Evolutionary conservation across 345 rosid genomes (phyloP), one percentile per base, ranked within the genome.

Genomic region (Stellera chamaejasme): DNA sequence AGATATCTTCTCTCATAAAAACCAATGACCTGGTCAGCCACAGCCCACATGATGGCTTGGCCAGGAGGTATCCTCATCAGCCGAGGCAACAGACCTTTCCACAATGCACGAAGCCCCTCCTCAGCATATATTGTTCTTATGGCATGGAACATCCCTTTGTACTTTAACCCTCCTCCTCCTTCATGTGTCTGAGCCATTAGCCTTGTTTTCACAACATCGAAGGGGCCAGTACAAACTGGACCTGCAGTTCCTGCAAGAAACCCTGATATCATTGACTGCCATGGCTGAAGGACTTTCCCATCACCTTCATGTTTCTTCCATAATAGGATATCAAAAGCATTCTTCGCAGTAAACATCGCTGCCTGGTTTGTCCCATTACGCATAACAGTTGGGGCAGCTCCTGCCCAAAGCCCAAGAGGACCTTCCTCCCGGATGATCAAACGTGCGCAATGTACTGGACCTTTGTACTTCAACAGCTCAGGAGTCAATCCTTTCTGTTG

Each of bases 61-160:
- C 99, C 96, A 2, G 99, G 99, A 0, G 97, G 99, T 49, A 93
- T 93, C 75, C 99, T 78, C 97, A 93, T 93, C 47, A 93, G 83
- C 56, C 99, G 81, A 27, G 99, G 99, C 62, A 93, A 67, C 36
- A 93, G 71, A 60, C 99, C 97, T 70, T 83, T 89, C 97, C 99
- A 89, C 75, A 93, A 66, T 26, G 94, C 88, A 10, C 32, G 67
- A 54, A 87, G 49, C 44, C 99, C 97, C 76, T 93, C 97, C 77
- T 89, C 88, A 1, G 82, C 75, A 64, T 86, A 77, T 47, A 93
- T 89, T 19, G 86, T 86, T 58, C 82, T 73, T 61, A 93, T 84
- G 4, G 96, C 99, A 54, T 93, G 92, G 66, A 89, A 66, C 99
- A 93, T 88, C 28, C 99, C 96, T 71, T 66, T 89, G 71, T 92